Percentiles rank a stretch among this genome's conserved stretches.
phyloP scores from a whole-genome alignment of 1,139 yeast genomes.

The Hyphopichia fennica region DNA sequence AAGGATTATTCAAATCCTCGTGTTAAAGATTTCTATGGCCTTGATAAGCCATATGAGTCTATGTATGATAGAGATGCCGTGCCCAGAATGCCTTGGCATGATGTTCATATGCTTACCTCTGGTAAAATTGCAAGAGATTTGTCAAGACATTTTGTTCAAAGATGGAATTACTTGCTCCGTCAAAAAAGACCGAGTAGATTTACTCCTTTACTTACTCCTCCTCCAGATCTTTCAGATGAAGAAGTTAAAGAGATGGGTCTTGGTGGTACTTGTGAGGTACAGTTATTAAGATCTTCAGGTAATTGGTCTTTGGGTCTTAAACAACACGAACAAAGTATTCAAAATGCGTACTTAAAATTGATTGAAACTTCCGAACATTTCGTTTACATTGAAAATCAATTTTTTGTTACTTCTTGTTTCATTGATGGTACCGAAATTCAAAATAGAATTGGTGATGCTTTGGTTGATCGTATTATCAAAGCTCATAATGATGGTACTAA shows the following conservation, averaged over 20 bases:
- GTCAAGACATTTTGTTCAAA: slow-evolving; percentile 90
- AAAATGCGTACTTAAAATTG: slow-evolving; percentile 84
- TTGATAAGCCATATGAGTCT: slow-evolving; percentile 86
- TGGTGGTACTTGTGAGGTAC: slow-evolving; percentile 89
- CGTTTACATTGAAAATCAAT: slow-evolving; percentile 92
- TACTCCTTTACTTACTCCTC: slow-evolving; percentile 91
- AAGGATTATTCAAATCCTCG: slow-evolving; percentile 97
- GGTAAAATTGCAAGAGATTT: slow-evolving; percentile 97
- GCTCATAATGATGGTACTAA: slow-evolving; percentile 75
- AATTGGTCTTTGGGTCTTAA: slow-evolving; percentile 90
- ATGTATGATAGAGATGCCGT: slow-evolving; percentile 81
- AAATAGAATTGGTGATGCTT: slow-evolving; percentile 92
- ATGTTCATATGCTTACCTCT: slow-evolving; percentile 91
- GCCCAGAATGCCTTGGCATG: slow-evolving; percentile 99
- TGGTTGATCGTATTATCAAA: slow-evolving; percentile 88
- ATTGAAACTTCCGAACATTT: slow-evolving; percentile 93
- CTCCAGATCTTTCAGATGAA: slow-evolving; percentile 76
- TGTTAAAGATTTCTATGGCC: slow-evolving; percentile 76
- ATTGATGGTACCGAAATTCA: slow-evolving; percentile 85
- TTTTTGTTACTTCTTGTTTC: slow-evolving; percentile 84
- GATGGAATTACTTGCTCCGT: slow-evolving; percentile 93
- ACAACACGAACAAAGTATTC: slow-evolving; percentile 86
- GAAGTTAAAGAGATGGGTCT: slow-evolving; percentile 66
- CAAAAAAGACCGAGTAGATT: slow-evolving; percentile 93
- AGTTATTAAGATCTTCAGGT: slow-evolving; percentile 84